Evolutionary conservation across 2,329 filamentous ascomycete genomes (phyloP).

Genomic region (Scytalidium lignicola): DNA sequence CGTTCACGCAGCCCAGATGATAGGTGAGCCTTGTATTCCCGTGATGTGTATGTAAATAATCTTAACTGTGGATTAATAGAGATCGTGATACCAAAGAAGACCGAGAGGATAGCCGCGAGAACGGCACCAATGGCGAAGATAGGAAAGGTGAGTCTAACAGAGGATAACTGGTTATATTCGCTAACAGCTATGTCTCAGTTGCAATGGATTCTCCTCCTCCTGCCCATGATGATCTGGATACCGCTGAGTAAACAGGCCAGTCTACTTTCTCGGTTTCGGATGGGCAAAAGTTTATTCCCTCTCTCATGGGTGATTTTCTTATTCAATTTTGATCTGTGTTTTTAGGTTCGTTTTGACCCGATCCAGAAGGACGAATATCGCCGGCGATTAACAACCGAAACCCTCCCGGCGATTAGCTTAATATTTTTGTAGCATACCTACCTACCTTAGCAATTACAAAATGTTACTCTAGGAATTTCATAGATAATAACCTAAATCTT

Average conservation of each 20-base stretch:
- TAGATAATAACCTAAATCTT: too few species aligned
- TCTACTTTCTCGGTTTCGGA: constrained; percentile 4
- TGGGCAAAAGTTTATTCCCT: constrained; percentile 21
- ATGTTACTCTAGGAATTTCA: background rate
- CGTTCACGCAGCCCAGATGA: constrained; percentile 67
- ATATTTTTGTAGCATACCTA: background rate
- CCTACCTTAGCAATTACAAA: background rate
- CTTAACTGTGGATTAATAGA: constrained; percentile 16
- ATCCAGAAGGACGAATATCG: constrained; percentile 8
- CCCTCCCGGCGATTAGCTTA: background rate
- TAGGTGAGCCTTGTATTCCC: constrained; percentile 35
- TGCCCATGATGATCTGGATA: constrained; percentile 90
- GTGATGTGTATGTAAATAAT: background rate
- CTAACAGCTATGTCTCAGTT: constrained; percentile 28
- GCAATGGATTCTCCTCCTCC: constrained; percentile 73
- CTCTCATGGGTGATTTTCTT: constrained; percentile 23
- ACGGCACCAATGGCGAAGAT: constrained; percentile 78
- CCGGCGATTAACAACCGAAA: constrained; percentile 1
- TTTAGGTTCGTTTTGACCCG: constrained; percentile 25
- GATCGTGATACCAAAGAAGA: constrained; percentile 50
- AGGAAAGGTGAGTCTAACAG: constrained; percentile 65
- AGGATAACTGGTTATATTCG: constrained; percentile 12
- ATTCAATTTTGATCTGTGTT: constrained; percentile 26
- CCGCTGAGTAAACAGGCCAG: constrained; percentile 62
- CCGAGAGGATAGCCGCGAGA: constrained; percentile 69